These are phyloP conservation scores for Infundibulicybe gibba DNA, from an alignment of 768 basidiomycete genomes.

Conservation along the genomic window DNA sequence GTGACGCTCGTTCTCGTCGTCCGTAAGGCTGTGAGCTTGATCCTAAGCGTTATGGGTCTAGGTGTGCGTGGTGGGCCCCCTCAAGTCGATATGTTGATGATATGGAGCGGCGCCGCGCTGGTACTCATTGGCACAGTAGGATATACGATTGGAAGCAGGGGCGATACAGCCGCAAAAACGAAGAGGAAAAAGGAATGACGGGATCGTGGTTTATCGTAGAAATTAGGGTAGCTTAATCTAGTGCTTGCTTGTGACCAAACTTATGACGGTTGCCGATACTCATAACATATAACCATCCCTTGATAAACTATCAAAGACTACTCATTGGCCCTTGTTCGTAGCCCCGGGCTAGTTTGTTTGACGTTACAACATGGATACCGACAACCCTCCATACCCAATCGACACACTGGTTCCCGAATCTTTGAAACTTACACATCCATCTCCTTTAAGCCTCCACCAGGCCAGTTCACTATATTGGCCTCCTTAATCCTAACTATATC, in stretches of 20 bases:
- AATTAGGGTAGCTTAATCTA: no score
- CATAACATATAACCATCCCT: no score
- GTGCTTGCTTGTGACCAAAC: no score
- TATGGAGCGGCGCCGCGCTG: slow-evolving; percentile 68
- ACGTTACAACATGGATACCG: no score
- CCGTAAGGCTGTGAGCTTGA: slow-evolving; percentile 73
- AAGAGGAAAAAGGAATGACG: slow-evolving; percentile 14
- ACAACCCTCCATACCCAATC: no score
- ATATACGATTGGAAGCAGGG: slow-evolving; percentile 49
- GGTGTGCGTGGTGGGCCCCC: slow-evolving; percentile 18
- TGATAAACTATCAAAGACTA: no score
- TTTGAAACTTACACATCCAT: slow-evolving; percentile 41
- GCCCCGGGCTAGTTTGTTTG: no score
- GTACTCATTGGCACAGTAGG: slow-evolving; percentile 70
- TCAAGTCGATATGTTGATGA: slow-evolving; percentile 36
- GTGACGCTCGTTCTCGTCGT: slow-evolving; percentile 81
- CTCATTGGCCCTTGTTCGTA: no score
- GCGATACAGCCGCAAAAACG: slow-evolving; percentile 14
- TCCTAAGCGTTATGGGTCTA: slow-evolving; percentile 62
- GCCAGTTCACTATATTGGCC: slow-evolving; percentile 65
- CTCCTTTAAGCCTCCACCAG: slow-evolving; percentile 45
- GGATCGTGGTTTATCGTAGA: no score
- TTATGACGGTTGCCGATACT: no score
- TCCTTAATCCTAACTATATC: slow-evolving; percentile 38
- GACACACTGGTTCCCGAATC: slow-evolving; percentile 14